Evolutionary conservation across 495 filamentous ascomycete genomes (phyloP).

Genomic region (Xylaria acuta): DNA sequence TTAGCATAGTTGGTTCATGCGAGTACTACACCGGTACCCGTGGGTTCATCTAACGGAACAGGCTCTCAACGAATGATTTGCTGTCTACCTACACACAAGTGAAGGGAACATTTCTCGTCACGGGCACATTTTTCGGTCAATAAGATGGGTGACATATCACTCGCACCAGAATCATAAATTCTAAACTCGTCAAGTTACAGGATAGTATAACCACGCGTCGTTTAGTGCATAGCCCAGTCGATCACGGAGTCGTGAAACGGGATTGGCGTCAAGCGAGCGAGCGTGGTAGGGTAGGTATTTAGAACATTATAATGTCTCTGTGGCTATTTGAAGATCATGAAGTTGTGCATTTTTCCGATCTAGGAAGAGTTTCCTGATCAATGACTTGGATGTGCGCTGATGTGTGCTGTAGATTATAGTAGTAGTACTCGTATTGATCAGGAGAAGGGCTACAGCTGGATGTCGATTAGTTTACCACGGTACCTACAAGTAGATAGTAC

Average conservation of each 20-base stretch:
- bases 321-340: background rate
- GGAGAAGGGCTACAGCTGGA: background rate
- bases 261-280: background rate
- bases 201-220: background rate
- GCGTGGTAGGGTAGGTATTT: background rate
- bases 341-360: background rate
- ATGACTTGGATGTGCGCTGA: no score
- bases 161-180: background rate
- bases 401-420: no score
- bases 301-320: background rate
- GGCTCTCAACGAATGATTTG: background rate
- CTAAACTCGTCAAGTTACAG: background rate
- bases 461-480: constrained; percentile 3
- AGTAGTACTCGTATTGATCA: background rate
- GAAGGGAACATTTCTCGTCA: background rate
- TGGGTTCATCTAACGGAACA: background rate
- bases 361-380: background rate
- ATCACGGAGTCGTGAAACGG: constrained; percentile 10
- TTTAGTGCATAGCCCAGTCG: background rate
- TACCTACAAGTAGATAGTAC: no score
- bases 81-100: background rate
- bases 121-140: background rate
- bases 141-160: background rate
- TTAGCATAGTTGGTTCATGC: background rate
- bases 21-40: background rate